These are phyloP conservation scores for Eimeria praecox DNA, from an alignment of 169 alveolate genomes.

Conservation along the genomic window DNA sequence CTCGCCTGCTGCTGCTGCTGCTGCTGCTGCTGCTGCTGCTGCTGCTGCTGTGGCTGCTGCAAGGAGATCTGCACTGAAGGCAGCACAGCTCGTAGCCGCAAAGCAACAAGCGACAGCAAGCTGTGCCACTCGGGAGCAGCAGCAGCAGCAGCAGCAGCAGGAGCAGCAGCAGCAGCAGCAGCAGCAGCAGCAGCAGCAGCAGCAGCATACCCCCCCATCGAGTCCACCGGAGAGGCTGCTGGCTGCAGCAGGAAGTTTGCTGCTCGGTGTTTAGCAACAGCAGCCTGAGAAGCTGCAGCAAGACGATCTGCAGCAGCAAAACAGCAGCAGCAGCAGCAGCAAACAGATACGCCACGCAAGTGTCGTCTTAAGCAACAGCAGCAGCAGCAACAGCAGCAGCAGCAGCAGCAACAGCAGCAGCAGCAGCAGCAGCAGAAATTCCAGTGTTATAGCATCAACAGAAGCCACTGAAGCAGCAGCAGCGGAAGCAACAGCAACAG, in stretches of 20 bases:
- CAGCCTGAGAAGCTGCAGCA: constrained; percentile 61
- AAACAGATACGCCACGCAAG: not conserved
- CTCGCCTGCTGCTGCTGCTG: not conserved
- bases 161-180: not conserved
- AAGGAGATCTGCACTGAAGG: constrained; percentile 42
- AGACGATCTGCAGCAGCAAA: not conserved
- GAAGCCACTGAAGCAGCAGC: not conserved
- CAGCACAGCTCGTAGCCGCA: constrained; percentile 20
- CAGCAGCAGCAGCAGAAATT: constrained; percentile 5
- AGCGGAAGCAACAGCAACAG: not conserved
- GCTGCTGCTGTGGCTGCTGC: constrained; percentile 22
- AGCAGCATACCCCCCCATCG: too few species aligned
- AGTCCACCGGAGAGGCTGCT: not conserved
- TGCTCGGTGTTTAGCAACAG: constrained; percentile 27
- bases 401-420: not conserved
- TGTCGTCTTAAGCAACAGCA: not conserved
- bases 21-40: constrained; percentile 44
- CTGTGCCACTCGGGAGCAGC: not conserved
- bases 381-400: constrained; percentile 8
- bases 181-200: not conserved
- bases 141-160: constrained; percentile 42
- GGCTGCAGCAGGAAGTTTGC: not conserved
- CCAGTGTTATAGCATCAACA: not conserved
- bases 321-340: constrained; percentile 33
- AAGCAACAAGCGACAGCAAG: constrained; percentile 35